A percentile compares a stretch with the other conserved stretches of the same genome.
phyloP scores from a whole-genome alignment of 345 rosid genomes.

The Pelargonium nanum region DNA sequence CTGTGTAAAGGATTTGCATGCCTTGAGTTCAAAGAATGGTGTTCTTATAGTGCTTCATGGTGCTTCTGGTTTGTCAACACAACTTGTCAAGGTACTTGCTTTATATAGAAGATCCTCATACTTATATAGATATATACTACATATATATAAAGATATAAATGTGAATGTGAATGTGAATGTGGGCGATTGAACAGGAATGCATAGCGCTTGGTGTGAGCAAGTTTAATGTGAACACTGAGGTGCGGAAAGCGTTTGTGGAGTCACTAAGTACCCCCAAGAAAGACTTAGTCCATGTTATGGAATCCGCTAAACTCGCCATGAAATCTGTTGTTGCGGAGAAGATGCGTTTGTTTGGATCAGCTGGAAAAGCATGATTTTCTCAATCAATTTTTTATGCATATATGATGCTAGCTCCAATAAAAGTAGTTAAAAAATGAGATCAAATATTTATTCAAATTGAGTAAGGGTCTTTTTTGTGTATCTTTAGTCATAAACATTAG shows the following conservation, averaged over 20 bases:
- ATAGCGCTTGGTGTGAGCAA: slow-evolving; percentile 70
- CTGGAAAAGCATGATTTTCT: slow-evolving; percentile 65
- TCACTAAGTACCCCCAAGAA: slow-evolving; percentile 41
- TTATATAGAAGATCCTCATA: too few relatives aligned
- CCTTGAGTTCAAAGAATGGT: slow-evolving; percentile 58
- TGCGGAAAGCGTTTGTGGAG: slow-evolving; percentile 74
- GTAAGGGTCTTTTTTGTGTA: too few relatives aligned
- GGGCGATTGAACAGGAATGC: slow-evolving; percentile 34
- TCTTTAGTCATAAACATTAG: too few relatives aligned
- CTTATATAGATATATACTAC: too few relatives aligned
- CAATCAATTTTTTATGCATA: too few relatives aligned
- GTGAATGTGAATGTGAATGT: background rate
- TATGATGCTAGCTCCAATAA: too few relatives aligned
- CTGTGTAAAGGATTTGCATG: slow-evolving; percentile 46
- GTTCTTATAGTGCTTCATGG: slow-evolving; percentile 88
- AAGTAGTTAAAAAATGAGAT: too few relatives aligned
- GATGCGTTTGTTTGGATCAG: slow-evolving; percentile 76
- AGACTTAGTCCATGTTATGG: slow-evolving; percentile 67
- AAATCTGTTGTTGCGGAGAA: slow-evolving; percentile 68
- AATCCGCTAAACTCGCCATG: slow-evolving; percentile 75
- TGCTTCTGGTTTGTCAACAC: slow-evolving; percentile 75
- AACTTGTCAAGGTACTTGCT: slow-evolving; percentile 72
- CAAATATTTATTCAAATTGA: too few relatives aligned
- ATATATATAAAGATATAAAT: too few relatives aligned
- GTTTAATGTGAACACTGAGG: slow-evolving; percentile 89